phyloP scores from a whole-genome alignment of 257 asterid genomes.

The Orobanche coerulescens region DNA sequence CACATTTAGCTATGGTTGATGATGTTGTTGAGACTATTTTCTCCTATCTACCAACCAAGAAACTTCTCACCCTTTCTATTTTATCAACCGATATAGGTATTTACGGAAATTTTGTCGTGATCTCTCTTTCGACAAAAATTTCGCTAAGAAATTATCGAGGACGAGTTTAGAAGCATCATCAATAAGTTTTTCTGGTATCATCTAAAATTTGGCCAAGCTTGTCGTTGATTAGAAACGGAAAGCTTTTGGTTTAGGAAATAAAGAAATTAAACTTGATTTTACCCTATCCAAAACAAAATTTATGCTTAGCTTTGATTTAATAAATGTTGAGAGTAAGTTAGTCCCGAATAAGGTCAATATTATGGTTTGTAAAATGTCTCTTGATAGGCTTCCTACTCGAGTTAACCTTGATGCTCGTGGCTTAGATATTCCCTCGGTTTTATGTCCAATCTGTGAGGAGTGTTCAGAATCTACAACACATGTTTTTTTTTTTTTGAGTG shows the following conservation, averaged over 20 bases:
- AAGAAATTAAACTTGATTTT: slow-evolving; percentile 27
- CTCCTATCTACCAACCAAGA: slow-evolving; percentile 9
- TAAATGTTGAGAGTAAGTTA: background rate
- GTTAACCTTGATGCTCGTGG: too few relatives aligned
- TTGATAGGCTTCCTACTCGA: too few relatives aligned
- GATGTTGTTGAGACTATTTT: slow-evolving; percentile 23
- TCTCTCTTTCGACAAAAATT: slow-evolving; percentile 17
- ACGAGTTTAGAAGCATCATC: background rate
- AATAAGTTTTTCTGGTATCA: background rate
- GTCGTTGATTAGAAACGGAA: slow-evolving; percentile 19
- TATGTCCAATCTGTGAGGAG: too few relatives aligned
- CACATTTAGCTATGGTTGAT: background rate
- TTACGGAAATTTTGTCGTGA: slow-evolving; percentile 24
- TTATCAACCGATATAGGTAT: slow-evolving; percentile 1
- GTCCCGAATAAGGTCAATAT: too few relatives aligned
- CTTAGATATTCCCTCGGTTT: too few relatives aligned
- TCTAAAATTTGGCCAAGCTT: background rate
- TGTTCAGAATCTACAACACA: too few relatives aligned
- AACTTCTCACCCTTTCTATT: background rate
- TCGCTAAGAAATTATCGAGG: background rate
- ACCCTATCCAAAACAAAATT: background rate
- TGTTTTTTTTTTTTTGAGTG: too few relatives aligned
- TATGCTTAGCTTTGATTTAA: background rate
- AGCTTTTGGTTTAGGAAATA: background rate
- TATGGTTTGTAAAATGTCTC: too few relatives aligned